Evolutionary conservation across 2,329 filamentous ascomycete genomes (phyloP).

Genomic region (Balansia obtecta): DNA sequence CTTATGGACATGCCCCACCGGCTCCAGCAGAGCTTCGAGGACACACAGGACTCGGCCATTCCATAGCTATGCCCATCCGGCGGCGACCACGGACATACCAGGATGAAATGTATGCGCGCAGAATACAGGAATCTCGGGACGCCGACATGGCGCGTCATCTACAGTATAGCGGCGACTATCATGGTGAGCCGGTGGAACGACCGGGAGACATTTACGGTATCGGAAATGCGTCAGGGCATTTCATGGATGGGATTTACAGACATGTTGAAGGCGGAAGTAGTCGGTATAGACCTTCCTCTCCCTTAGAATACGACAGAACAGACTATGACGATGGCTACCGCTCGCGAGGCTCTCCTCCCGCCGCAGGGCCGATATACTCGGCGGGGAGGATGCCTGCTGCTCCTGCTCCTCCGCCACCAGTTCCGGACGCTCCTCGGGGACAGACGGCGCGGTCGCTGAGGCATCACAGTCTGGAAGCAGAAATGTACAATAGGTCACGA

Average conservation of each 20-base stretch:
- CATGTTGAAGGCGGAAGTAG: conserved; percentile 1
- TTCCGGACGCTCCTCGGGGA: neutral
- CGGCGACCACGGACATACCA: conserved; percentile 25
- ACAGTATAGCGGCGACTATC: conserved; percentile 21
- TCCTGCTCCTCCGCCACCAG: neutral
- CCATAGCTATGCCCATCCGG: conserved; percentile 13
- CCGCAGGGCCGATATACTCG: conserved; percentile 21
- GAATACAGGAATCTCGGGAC: conserved; percentile 34
- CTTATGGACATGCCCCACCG: conserved; percentile 12
- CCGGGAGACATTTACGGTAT: conserved; percentile 28
- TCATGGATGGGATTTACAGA: conserved; percentile 49
- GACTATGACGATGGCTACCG: conserved; percentile 31
- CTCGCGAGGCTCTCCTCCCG: conserved; percentile 26
- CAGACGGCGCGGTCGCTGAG: conserved; percentile 13
- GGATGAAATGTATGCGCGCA: conserved; percentile 32
- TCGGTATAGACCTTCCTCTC: conserved; percentile 1
- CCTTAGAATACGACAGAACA: neutral
- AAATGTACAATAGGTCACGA: conserved; percentile 19
- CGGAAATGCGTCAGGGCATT: conserved; percentile 42
- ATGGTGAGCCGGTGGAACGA: conserved; percentile 25
- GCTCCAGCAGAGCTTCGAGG: conserved; percentile 19
- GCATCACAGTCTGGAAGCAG: conserved; percentile 28
- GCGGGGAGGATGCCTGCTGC: conserved; percentile 13
- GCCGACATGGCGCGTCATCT: conserved; percentile 20
- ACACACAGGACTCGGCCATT: conserved; percentile 1